These are phyloP conservation scores for Dentipellis fragilis DNA, from an alignment of 768 basidiomycete species.

Conservation along the genomic window DNA sequence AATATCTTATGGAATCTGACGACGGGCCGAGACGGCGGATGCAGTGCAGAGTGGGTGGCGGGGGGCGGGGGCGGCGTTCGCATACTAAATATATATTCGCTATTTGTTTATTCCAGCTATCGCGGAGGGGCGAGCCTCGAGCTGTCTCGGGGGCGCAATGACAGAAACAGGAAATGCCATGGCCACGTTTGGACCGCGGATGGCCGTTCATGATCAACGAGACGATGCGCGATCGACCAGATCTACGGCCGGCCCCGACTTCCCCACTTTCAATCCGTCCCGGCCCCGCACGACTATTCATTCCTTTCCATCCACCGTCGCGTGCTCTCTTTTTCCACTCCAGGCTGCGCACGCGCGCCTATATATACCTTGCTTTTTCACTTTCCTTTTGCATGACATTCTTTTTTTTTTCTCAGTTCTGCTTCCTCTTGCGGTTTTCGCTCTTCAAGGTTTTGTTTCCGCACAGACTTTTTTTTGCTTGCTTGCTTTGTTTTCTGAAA, in stretches of 20 bases:
- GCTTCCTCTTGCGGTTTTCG: background rate
- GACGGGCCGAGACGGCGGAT: background rate
- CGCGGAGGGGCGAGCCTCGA: too few species aligned
- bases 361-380: too few species aligned
- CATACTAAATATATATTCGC: background rate
- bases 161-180: background rate
- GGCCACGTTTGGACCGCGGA: background rate
- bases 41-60: background rate
- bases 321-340: too few species aligned
- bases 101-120: background rate
- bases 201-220: background rate
- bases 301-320: too few species aligned
- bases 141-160: background rate
- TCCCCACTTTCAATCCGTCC: background rate
- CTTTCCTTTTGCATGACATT: background rate
- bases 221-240: background rate
- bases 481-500: too few species aligned
- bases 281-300: background rate
- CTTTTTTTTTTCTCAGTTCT: background rate
- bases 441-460: background rate
- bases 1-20: background rate
- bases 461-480: background rate
- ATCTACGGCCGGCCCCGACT: background rate
- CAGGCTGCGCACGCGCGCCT: too few species aligned
- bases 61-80: too few species aligned